Evolutionary conservation across 2,329 filamentous ascomycete species (phyloP).

Genomic region (Aureobasidium sp.): DNA sequence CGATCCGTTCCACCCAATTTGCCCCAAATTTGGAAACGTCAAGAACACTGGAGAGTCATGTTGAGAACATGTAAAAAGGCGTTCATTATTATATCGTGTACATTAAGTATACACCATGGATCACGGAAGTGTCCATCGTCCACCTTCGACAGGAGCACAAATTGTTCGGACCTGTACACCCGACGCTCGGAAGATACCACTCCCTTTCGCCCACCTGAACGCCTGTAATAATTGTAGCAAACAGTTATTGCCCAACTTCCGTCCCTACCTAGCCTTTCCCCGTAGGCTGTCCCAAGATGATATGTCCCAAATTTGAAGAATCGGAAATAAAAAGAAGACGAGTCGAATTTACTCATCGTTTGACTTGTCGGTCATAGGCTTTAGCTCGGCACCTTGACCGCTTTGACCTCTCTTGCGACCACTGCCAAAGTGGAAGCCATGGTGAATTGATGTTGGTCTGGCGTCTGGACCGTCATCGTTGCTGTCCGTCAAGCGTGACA

Average conservation of each 20-base stretch:
- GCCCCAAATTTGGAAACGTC: neutral
- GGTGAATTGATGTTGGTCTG: slow-evolving; percentile 34
- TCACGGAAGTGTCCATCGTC: neutral
- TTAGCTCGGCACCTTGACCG: slow-evolving; percentile 65
- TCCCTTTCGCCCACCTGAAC: neutral
- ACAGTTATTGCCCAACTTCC: neutral
- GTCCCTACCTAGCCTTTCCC: slow-evolving; percentile 4
- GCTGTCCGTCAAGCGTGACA: slow-evolving; percentile 69
- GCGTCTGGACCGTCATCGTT: slow-evolving; percentile 31
- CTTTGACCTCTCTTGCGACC: slow-evolving; percentile 66
- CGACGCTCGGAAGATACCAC: slow-evolving; percentile 2
- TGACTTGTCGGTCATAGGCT: slow-evolving; percentile 44
- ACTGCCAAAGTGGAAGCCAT: slow-evolving; percentile 46
- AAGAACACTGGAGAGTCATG: neutral
- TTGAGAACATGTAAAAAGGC: neutral
- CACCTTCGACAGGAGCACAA: neutral
- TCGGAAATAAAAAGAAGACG: neutral
- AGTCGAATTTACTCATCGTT: neutral
- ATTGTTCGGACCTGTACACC: neutral
- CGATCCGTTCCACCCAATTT: neutral
- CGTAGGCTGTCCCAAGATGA: neutral
- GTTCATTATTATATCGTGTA: slow-evolving; percentile 1
- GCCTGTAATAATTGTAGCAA: slow-evolving; percentile 2
- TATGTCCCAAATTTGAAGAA: neutral
- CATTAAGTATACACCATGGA: slow-evolving; percentile 1